These are phyloP conservation scores for Phlyctochytrium planicorne DNA, from an alignment of 192 early-diverging fungal genomes.

Conservation along the genomic window DNA sequence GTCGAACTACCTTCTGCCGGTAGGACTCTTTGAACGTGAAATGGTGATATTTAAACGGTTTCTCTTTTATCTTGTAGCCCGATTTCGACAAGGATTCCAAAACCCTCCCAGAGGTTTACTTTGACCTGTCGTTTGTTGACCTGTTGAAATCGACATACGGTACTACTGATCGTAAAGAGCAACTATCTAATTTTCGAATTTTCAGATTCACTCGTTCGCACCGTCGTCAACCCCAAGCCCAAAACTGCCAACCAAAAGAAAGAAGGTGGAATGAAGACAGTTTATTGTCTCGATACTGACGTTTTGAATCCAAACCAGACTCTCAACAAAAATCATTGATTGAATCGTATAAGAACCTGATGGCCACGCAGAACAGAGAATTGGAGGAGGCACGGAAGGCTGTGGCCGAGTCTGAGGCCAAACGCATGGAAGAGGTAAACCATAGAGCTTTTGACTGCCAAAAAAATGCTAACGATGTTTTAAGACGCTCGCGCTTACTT, in stretches of 20 bases:
- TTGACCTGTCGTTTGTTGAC: conserved; percentile 83
- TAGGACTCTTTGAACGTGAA: conserved; percentile 11
- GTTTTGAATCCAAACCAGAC: conserved; percentile 7
- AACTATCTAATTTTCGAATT: neutral
- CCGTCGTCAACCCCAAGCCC: conserved; percentile 26
- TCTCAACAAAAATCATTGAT: conserved; percentile 19
- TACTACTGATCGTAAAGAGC: conserved; percentile 29
- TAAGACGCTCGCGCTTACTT: conserved; percentile 1
- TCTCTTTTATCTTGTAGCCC: conserved; percentile 8
- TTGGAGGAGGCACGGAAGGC: conserved; percentile 1
- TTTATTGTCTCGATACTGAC: neutral
- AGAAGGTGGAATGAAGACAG: too few relatives aligned
- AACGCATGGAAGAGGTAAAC: neutral
- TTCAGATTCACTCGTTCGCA: conserved; percentile 23
- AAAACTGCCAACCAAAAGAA: conserved; percentile 8
- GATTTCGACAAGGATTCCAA: conserved; percentile 16
- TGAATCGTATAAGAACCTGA: conserved; percentile 16
- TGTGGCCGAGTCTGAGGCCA: neutral
- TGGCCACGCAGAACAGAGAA: conserved; percentile 29
- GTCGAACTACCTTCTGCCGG: conserved; percentile 51
- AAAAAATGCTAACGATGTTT: conserved; percentile 2
- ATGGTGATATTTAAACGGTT: conserved; percentile 10
- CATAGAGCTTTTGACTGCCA: neutral
- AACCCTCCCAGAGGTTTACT: conserved; percentile 66
- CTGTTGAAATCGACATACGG: conserved; percentile 81